Evolutionary conservation across 768 basidiomycete genomes (phyloP), one percentile per base, ranked within the genome.

Genomic region (Boletus barrowsii): DNA sequence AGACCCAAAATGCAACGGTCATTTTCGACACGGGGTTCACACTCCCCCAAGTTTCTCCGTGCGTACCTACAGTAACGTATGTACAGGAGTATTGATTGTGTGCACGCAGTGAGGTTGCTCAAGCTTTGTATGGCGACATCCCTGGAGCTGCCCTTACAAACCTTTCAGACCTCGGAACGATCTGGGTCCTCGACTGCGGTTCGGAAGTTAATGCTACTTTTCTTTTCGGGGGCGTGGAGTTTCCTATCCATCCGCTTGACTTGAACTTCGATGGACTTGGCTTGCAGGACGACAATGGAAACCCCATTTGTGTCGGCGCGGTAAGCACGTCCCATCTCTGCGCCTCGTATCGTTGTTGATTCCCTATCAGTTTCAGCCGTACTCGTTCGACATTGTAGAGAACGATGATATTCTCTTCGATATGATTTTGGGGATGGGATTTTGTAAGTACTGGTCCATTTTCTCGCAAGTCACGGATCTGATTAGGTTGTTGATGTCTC

Each of bases 1-100:
- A 79, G 43, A 69, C 68, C 10, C 70, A 71, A 15, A 82, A 82
- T 58, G 71, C 81, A 9, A 85, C 84, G 2, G 80, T 79, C 6
- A 74, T 90, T 4, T 71, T 89, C 29, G 88, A 90, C 63, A 83
- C 84, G 5, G 88, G 88, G 0, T 88, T 86, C 66, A 78, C 84
- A 1, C 72, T 88, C 3, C 79, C 84, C 11, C 87, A 88, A 63
- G 75, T 87, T 37, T 75, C 83, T 47, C 58, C 72, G 81, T 81
- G 64, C 43, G 73, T 30, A n/a, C 11, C 3, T 45, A 18, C 11
- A 4, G n/a, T 40, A 18, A 53, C 24, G 29, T 60, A 35, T 62
- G 43, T 49, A 46, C 26, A 54, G 55, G 39, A 55, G 44, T 26
- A 62, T 60, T 57, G 54, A 59, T 47, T n/a, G 72, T 49, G 3